phyloP scores from a whole-genome alignment of 2,329 filamentous ascomycete species.

The Penicillium sp. region DNA sequence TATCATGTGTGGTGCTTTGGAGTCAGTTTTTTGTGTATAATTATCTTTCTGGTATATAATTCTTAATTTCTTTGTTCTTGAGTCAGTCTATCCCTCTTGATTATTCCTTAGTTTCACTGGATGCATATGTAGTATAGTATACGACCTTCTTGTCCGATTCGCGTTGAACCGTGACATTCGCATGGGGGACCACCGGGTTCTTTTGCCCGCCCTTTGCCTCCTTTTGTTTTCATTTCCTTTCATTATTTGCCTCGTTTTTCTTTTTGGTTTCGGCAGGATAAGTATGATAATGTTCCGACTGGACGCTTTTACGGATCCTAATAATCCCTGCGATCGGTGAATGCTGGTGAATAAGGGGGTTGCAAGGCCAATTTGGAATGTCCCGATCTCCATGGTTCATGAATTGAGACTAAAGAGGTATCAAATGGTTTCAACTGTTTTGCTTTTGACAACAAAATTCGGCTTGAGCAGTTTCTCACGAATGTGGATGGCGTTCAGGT shows the following conservation, averaged over 20 bases:
- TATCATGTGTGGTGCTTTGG: not conserved
- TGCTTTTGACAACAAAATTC: conserved; percentile 30
- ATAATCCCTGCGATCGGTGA: too few relatives aligned
- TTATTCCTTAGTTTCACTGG: too few relatives aligned
- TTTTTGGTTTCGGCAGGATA: too few relatives aligned
- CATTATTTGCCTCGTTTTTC: too few relatives aligned
- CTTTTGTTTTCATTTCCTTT: too few relatives aligned
- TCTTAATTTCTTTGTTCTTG: not conserved
- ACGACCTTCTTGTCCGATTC: too few relatives aligned
- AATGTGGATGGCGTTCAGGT: conserved; percentile 36
- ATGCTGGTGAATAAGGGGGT: not conserved
- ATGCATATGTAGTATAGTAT: too few relatives aligned
- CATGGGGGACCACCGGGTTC: too few relatives aligned
- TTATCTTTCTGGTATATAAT: not conserved
- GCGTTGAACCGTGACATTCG: too few relatives aligned
- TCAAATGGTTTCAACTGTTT: conserved; percentile 3
- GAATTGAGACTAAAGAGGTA: conserved; percentile 39
- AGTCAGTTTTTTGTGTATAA: not conserved
- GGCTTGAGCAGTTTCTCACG: conserved; percentile 26
- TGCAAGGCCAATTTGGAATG: conserved; percentile 20
- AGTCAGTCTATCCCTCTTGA: not conserved
- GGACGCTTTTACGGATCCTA: too few relatives aligned
- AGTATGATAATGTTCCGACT: too few relatives aligned
- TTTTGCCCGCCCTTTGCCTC: too few relatives aligned
- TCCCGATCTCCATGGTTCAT: conserved; percentile 41